Base-by-base conservation (phyloP, 169 alveolate species). In the Eimeria mitis region DNA sequence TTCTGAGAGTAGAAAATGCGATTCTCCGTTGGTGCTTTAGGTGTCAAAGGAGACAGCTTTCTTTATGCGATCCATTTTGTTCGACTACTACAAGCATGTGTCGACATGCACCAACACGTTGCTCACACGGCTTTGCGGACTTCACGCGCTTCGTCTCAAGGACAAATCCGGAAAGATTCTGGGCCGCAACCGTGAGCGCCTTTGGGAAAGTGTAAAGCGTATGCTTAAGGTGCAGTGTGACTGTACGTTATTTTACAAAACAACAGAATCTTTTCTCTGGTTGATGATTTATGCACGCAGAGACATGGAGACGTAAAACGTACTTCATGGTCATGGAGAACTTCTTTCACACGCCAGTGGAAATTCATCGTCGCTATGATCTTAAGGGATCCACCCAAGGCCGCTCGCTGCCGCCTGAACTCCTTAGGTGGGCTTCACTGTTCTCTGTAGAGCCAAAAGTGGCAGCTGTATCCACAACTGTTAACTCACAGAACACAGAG, bases 291-390 rank as follows among this genome's bases (percentile, higher is more conserved):
- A 19, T 81, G 54, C 75, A 25, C 37, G 61, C 91, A 85, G 91
- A 85, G 79, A 79, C 91, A 14, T 85, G 91, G 91, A 85, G 91
- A 91, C 97, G 73, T 75, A 98, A 98, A 94, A 96, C 98, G 68
- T 99, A 98, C 97, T 99, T 99, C 94, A 98, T 99, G n/a, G 99
- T 99, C 47, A 99, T 99, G 99, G 98, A 98, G 78, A 99, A 99
- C 97, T 98, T 99, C 73, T 99, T 99, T 95, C 98, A 98, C 91
- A 98, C 99, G 37, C 97, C 99, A 0, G 99, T 98, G 47, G 97
- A 95, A 49, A 96, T 97, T n/a, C 98, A 97, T 70, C 84, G 96
- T 40, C 92, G 97, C 7, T 97, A 92, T 89, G 97, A 95, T 71
- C 88, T 96, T 70, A 96, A 95, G 44, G 97, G 97, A 14, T 90